Percentiles rank a stretch among this genome's conserved stretches.
These are phyloP conservation scores for Ascochyta fabae DNA, from an alignment of 2,329 filamentous ascomycete species.

Conservation along the genomic window DNA sequence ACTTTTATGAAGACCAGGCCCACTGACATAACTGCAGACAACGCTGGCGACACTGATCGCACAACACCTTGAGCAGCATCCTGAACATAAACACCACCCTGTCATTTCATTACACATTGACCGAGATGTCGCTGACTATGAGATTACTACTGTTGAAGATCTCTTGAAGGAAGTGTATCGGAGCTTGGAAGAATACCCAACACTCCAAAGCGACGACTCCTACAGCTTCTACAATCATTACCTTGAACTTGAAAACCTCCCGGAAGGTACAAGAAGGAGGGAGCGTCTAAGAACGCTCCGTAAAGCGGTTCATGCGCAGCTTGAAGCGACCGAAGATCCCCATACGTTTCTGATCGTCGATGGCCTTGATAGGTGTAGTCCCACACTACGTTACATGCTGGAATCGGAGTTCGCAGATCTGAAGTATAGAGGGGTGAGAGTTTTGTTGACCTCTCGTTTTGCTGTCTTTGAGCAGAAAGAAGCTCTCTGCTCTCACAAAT, in stretches of 20 bases:
- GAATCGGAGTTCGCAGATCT: slow-evolving; percentile 19
- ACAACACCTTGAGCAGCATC: background rate
- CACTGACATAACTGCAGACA: slow-evolving; percentile 2
- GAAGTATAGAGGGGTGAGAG: slow-evolving; percentile 11
- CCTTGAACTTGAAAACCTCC: background rate
- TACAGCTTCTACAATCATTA: slow-evolving; percentile 10
- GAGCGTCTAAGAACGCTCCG: slow-evolving; percentile 9
- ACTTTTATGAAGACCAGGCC: background rate
- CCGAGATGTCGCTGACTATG: slow-evolving; percentile 1
- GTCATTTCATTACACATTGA: slow-evolving; percentile 6
- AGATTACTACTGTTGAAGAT: slow-evolving; percentile 19
- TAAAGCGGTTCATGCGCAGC: slow-evolving; percentile 13
- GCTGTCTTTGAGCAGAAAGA: slow-evolving; percentile 16
- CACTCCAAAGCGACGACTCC: background rate
- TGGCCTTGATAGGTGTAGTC: slow-evolving; percentile 25
- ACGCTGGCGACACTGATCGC: slow-evolving; percentile 5
- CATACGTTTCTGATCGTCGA: slow-evolving; percentile 27
- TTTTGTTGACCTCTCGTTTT: slow-evolving; percentile 27
- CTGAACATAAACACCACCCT: background rate
- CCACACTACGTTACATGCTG: slow-evolving; percentile 20
- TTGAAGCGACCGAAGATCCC: slow-evolving; percentile 3
- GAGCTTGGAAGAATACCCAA: background rate
- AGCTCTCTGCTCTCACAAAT: slow-evolving; percentile 16
- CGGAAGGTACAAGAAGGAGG: slow-evolving; percentile 5
- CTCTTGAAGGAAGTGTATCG: slow-evolving; percentile 14